Conservation (phyloP, 495 filamentous ascomycete genomes). For the Massariosphaeria phaeospora region DNA sequence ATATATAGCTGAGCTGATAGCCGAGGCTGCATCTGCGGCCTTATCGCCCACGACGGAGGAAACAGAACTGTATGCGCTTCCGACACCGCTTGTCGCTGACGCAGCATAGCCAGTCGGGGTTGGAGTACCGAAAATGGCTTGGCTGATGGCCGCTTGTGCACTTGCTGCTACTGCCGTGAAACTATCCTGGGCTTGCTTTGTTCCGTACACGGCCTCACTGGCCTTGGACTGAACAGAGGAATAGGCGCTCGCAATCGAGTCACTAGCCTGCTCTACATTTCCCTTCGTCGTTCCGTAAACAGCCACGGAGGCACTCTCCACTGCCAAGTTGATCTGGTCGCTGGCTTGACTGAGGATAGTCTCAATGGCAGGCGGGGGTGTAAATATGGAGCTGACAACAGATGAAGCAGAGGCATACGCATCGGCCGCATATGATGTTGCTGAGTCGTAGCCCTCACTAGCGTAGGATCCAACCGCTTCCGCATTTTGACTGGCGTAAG, state of each 20-base stretch:
- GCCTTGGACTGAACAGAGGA: conserved; percentile 46
- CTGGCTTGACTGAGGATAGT: conserved; percentile 53
- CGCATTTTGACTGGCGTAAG: conserved; percentile 46
- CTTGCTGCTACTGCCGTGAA: conserved; percentile 50
- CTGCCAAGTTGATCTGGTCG: conserved; percentile 53
- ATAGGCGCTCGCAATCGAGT: conserved; percentile 49
- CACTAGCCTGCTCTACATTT: conserved; percentile 50
- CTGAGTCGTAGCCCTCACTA: conserved; percentile 52
- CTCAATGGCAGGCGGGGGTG: conserved; percentile 56
- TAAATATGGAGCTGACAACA: conserved; percentile 49
- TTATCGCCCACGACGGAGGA: conserved; percentile 43
- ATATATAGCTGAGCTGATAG: conserved; percentile 38
- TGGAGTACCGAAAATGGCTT: conserved; percentile 52
- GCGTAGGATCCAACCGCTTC: conserved; percentile 49
- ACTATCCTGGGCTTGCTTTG: conserved; percentile 47
- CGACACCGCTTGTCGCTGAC: conserved; percentile 40
- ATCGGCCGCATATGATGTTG: conserved; percentile 53
- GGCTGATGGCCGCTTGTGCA: conserved; percentile 48
- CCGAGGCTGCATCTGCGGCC: conserved; percentile 32
- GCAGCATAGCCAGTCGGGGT: conserved; percentile 42
- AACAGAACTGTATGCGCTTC: conserved; percentile 37
- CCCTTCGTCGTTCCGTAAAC: conserved; percentile 58
- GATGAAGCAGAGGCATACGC: conserved; percentile 57
- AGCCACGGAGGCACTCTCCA: conserved; percentile 56
- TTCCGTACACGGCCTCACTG: conserved; percentile 55